Base-by-base conservation (phyloP, 1,139 yeast genomes). In the Sugiyamaella grinbergsii region DNA sequence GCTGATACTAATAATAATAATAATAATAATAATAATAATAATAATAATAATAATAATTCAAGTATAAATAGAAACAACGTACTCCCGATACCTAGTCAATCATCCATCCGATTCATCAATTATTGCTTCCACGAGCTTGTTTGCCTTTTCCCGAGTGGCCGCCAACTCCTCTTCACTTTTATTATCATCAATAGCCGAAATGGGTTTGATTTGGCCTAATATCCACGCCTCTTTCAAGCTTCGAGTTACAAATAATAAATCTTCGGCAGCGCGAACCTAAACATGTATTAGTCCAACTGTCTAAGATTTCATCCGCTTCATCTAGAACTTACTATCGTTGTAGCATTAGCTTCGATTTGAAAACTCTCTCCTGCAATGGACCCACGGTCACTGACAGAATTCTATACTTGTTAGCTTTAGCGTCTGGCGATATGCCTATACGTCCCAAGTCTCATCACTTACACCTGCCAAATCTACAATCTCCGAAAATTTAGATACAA, bases 161-260 rank as follows among this genome's bases (percentile, higher is more conserved):
- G 51, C 50, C 13, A 42, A 41, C 8, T 51, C 47, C 23, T 51
- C 54, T 4, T 28, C 48, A 24, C 51, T 54, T 7, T 50, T 55
- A 2, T 49, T 49, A 36, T 52, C 58, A 5, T 54, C 59, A 5
- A 56, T 53, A 4, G 50, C 54, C 3, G 54, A 44, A 8, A 55
- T 47, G 4, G 70, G 66, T 39, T 63, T 61, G n/a, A 70, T 62
- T 53, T 70, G 73, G 18, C 75, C 75, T 26, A 71, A 58, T 16
- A 71, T 63, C 75, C 75, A 71, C 8, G 74, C 71, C 54, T 71
- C 75, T 52, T 71, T 72, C 41, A 71, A 55, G 24, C 67, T 62
- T 19, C 75, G 58, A 1, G 75, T 69, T 32, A 71, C 66, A 51
- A 66, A 67, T 40, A 71, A 58, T 51, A 71, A 55, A 45, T 71